Evolutionary conservation across 352 stramenopile species (phyloP).

Genomic region (Phytophthora sp.): DNA sequence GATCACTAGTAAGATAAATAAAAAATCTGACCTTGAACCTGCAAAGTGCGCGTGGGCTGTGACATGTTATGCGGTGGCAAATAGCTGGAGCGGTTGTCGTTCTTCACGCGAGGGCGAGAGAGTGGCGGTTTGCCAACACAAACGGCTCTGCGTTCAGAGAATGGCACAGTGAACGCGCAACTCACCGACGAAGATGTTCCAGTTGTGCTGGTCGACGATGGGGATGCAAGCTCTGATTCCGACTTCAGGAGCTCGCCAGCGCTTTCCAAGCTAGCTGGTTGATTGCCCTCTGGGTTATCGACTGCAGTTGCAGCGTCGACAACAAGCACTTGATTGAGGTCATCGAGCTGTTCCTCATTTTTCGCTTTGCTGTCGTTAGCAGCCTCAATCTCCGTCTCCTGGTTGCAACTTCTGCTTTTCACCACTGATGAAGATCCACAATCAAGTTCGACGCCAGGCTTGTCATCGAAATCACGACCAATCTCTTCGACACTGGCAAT

Average conservation of each 20-base stretch:
- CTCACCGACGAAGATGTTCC: constrained; percentile 23
- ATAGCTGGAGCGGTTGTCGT: constrained; percentile 2
- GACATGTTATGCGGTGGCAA: constrained; percentile 11
- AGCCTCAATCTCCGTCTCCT: constrained; percentile 15
- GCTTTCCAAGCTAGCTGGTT: not conserved
- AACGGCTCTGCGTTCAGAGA: constrained; percentile 1
- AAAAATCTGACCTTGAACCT: constrained; percentile 27
- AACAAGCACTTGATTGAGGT: constrained; percentile 22
- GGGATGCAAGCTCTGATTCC: constrained; percentile 11
- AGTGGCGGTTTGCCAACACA: constrained; percentile 18
- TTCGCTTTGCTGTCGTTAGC: constrained; percentile 11
- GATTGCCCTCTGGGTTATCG: not conserved
- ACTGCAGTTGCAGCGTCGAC: not conserved
- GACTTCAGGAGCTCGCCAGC: constrained; percentile 11
- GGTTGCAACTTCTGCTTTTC: constrained; percentile 16
- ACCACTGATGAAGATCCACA: constrained; percentile 15
- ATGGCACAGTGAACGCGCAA: constrained; percentile 1
- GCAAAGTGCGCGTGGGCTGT: constrained; percentile 10
- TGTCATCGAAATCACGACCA: not conserved
- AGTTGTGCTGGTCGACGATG: constrained; percentile 29
- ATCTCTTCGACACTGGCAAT: not conserved
- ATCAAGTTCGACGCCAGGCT: constrained; percentile 15
- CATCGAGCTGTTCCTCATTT: not conserved
- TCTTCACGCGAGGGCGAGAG: not conserved
- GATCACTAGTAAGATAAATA: not conserved